Evolutionary conservation across 2,329 filamentous ascomycete genomes (phyloP).

Genomic region (Aspergillus aculeatus): DNA sequence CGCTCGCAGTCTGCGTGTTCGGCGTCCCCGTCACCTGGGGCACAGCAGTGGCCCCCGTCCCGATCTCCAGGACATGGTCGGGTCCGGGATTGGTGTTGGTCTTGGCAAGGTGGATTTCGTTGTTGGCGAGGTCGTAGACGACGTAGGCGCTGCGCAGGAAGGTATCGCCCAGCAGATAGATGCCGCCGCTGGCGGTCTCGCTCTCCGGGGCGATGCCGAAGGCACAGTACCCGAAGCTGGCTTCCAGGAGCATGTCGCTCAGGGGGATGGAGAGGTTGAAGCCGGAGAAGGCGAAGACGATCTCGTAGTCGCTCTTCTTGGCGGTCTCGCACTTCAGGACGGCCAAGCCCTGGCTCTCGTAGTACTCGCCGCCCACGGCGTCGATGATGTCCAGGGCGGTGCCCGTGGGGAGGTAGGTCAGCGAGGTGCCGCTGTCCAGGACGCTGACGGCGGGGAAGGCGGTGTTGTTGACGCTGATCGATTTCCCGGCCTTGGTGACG

Average conservation of each 20-base stretch:
- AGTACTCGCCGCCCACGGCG: constrained; percentile 57
- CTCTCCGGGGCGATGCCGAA: constrained; percentile 62
- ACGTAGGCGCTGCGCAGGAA: constrained; percentile 74
- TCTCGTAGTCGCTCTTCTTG: constrained; percentile 45
- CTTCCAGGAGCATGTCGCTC: constrained; percentile 52
- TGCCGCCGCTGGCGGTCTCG: constrained; percentile 46
- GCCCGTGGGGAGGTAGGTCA: constrained; percentile 64
- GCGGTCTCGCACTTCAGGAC: constrained; percentile 52
- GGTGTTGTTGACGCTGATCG: constrained; percentile 17
- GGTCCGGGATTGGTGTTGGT: constrained; percentile 60
- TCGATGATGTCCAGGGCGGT: constrained; percentile 53
- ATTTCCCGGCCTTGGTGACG: constrained; percentile 28
- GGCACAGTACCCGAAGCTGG: constrained; percentile 50
- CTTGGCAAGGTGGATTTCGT: constrained; percentile 69
- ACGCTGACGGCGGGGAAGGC: constrained; percentile 58
- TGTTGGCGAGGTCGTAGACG: constrained; percentile 71
- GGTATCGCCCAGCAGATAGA: constrained; percentile 69
- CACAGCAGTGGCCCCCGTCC: constrained; percentile 46
- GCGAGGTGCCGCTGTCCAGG: constrained; percentile 68
- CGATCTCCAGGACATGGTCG: constrained; percentile 53
- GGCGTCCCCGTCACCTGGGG: constrained; percentile 46
- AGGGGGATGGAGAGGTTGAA: constrained; percentile 51
- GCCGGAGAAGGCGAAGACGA: constrained; percentile 57
- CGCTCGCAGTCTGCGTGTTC: not conserved
- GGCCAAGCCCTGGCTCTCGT: constrained; percentile 49